These are phyloP conservation scores for Jacaranda copaia DNA, from an alignment of 257 asterid genomes.

Conservation along the genomic window DNA sequence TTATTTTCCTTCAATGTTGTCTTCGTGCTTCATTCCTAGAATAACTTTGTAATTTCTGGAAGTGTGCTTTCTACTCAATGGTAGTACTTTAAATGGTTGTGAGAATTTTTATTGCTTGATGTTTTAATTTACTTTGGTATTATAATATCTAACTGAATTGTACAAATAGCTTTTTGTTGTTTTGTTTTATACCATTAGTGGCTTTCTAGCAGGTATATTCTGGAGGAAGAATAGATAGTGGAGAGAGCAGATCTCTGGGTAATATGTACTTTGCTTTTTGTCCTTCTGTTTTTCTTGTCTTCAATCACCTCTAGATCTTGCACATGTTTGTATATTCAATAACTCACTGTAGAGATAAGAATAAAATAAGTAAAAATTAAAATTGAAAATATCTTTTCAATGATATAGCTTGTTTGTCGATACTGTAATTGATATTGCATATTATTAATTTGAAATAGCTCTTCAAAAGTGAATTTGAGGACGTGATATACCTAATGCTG, in stretches of 20 bases:
- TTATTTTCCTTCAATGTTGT: too few relatives aligned
- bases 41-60: too few relatives aligned
- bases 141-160: not conserved
- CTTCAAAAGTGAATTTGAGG: too few relatives aligned
- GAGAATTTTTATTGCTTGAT: not conserved
- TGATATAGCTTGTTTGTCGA: not conserved
- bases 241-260: constrained; percentile 49
- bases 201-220: constrained; percentile 54
- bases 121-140: too few relatives aligned
- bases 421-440: not conserved
- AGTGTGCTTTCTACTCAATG: too few relatives aligned
- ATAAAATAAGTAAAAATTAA: not conserved
- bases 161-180: not conserved
- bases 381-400: too few relatives aligned
- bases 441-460: not conserved
- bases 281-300: not conserved
- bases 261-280: constrained; percentile 24
- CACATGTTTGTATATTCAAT: too few relatives aligned
- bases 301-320: constrained; percentile 5
- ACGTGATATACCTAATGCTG: too few relatives aligned
- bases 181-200: constrained; percentile 17
- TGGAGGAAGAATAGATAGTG: constrained; percentile 45
- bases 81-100: too few relatives aligned
- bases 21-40: too few relatives aligned
- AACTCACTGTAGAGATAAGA: not conserved